A percentile compares a stretch with the other conserved stretches of the same genome.
These are phyloP conservation scores for Eutypella sp. DNA, from an alignment of 2,329 filamentous ascomycete species.

Conservation along the genomic window DNA sequence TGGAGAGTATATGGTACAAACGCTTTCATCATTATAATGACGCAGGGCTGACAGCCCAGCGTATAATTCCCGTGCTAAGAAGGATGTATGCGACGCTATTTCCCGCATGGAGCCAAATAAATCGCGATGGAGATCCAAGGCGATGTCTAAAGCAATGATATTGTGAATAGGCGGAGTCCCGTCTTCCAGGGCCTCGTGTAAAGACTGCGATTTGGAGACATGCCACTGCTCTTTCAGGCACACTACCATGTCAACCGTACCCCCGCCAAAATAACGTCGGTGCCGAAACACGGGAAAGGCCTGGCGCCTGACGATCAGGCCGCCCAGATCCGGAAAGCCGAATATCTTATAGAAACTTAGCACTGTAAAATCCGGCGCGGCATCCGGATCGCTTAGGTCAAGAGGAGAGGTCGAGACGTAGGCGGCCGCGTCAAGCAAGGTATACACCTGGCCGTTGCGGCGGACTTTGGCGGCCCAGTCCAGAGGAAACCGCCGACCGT, in stretches of 20 bases:
- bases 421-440: conserved; percentile 79
- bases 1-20: conserved; percentile 62
- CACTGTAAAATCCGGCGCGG: conserved; percentile 77
- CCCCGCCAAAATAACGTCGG: conserved; percentile 85
- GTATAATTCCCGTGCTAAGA: conserved; percentile 56
- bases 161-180: conserved; percentile 87
- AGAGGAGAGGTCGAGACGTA: conserved; percentile 72
- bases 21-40: conserved; percentile 63
- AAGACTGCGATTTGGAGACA: conserved; percentile 61
- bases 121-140: conserved; percentile 62
- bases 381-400: conserved; percentile 56
- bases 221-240: conserved; percentile 79
- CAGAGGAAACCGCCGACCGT: conserved; percentile 69
- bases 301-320: conserved; percentile 72
- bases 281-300: conserved; percentile 58
- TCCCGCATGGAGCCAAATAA: conserved; percentile 68
- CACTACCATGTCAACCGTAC: conserved; percentile 87
- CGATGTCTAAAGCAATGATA: conserved; percentile 76
- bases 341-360: conserved; percentile 98
- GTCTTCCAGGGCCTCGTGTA: conserved; percentile 85
- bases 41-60: conserved; percentile 52
- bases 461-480: conserved; percentile 57
- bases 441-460: conserved; percentile 45
- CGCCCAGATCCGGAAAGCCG: conserved; percentile 88
- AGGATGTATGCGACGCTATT: conserved; percentile 66